Percentiles rank a stretch among this genome's conserved stretches.
Conservation (phyloP, 306 rosid genomes). For the Arachis stenosperma region DNA sequence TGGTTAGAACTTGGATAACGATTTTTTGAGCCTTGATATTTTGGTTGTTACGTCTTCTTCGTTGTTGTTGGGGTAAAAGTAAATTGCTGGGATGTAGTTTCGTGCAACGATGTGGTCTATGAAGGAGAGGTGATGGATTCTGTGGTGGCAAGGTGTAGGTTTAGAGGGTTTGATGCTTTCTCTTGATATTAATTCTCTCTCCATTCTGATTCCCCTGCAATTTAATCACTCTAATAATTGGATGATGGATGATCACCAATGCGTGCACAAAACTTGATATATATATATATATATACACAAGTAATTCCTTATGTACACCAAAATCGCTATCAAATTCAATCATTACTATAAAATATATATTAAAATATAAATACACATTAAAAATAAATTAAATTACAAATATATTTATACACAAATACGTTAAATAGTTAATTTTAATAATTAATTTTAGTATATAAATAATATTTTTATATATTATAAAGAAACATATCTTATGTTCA, state of each 20-base stretch:
- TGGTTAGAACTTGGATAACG: constrained; percentile 50
- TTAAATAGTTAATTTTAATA: no score
- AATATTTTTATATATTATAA: no score
- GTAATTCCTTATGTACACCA: no score
- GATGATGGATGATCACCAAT: background rate
- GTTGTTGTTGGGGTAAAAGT: constrained; percentile 37
- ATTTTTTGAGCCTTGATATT: constrained; percentile 44
- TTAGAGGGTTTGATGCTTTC: constrained; percentile 58
- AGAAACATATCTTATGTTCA: no score
- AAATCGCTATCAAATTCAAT: no score
- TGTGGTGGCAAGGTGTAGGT: constrained; percentile 47
- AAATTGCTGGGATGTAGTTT: constrained; percentile 42
- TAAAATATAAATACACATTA: no score
- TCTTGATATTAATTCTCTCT: constrained; percentile 43
- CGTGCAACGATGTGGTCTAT: constrained; percentile 36
- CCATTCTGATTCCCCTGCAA: background rate
- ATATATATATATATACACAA: no score
- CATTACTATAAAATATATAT: no score
- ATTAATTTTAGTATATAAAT: no score
- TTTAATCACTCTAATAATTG: background rate
- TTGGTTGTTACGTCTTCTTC: background rate
- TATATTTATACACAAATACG: no score
- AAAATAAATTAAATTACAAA: no score
- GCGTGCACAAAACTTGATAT: background rate
- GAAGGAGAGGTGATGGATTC: constrained; percentile 37